A percentile compares a stretch with the other conserved stretches of the same genome.
These are phyloP conservation scores for Gymnopilus dilepis DNA, from an alignment of 768 basidiomycete species.

Conservation along the genomic window DNA sequence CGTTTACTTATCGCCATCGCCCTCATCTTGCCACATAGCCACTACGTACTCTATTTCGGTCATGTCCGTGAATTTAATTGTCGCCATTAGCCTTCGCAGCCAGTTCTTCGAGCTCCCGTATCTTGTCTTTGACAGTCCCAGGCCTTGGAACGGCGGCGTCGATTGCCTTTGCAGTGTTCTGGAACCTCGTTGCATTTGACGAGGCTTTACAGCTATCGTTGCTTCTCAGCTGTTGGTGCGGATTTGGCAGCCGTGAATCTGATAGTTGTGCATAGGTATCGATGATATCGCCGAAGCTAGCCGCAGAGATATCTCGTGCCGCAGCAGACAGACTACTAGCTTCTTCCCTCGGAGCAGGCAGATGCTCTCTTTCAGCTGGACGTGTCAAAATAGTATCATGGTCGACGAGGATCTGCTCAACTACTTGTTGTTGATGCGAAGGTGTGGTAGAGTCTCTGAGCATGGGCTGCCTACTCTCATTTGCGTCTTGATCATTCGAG, in stretches of 20 bases:
- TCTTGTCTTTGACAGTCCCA: constrained; percentile 47
- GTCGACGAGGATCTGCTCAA: too few relatives aligned
- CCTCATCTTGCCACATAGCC: background rate
- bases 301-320: background rate
- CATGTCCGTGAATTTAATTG: too few relatives aligned
- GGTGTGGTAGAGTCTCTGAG: background rate
- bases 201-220: background rate
- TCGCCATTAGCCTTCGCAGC: constrained; percentile 24
- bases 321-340: background rate
- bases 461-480: background rate
- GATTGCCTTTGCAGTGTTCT: background rate
- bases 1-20: background rate
- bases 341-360: background rate
- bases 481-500: background rate
- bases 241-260: background rate
- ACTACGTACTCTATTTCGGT: background rate
- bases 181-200: background rate
- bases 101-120: constrained; percentile 44
- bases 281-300: constrained; percentile 7
- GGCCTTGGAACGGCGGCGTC: constrained; percentile 18
- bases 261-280: constrained; percentile 3
- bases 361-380: background rate
- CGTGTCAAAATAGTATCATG: too few relatives aligned
- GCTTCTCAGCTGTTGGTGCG: background rate
- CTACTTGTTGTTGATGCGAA: too few relatives aligned